Percentiles rank a stretch among this genome's conserved stretches.
phyloP scores from a whole-genome alignment of 805 yeast genomes.

The Torulaspora microellipsoides region DNA sequence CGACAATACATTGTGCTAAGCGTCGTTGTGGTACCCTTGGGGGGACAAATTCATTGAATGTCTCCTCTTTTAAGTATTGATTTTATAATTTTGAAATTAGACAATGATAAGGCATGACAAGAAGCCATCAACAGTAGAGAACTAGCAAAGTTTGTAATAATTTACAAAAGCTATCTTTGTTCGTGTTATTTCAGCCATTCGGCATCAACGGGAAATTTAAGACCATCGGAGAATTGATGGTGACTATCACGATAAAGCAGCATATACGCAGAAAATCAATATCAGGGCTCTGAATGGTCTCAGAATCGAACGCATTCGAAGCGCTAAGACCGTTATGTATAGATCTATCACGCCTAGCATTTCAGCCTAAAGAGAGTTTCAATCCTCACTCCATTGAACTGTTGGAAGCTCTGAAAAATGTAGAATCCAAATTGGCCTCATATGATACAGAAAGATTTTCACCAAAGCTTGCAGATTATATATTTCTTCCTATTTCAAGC shows the following conservation, averaged over 20 bases:
- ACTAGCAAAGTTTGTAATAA: too few species aligned
- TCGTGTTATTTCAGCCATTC: too few species aligned
- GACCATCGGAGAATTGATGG: too few species aligned
- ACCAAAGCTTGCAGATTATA: conserved; percentile 50
- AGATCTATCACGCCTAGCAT: conserved; percentile 40
- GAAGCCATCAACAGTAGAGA: too few species aligned
- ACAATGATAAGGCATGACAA: too few species aligned
- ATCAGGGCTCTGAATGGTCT: conserved; percentile 5
- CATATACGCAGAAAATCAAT: background rate
- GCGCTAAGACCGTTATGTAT: conserved; percentile 43
- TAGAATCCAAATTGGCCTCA: conserved; percentile 28
- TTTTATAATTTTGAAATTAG: too few species aligned
- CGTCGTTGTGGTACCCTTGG: too few species aligned
- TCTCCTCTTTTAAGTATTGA: too few species aligned
- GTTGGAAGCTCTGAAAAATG: conserved; percentile 32
- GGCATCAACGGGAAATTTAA: too few species aligned
- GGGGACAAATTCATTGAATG: too few species aligned
- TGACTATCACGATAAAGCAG: background rate
- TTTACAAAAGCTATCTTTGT: too few species aligned
- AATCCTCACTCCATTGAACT: conserved; percentile 34
- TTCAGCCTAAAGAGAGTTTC: conserved; percentile 37
- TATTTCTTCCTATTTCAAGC: conserved; percentile 56
- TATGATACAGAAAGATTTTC: conserved; percentile 27
- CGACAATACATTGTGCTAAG: too few species aligned
- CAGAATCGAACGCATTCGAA: conserved; percentile 17